phyloP scores from a whole-genome alignment of 1,284 basidiomycete genomes.

The Apiotrichum mycotoxinovorans region DNA sequence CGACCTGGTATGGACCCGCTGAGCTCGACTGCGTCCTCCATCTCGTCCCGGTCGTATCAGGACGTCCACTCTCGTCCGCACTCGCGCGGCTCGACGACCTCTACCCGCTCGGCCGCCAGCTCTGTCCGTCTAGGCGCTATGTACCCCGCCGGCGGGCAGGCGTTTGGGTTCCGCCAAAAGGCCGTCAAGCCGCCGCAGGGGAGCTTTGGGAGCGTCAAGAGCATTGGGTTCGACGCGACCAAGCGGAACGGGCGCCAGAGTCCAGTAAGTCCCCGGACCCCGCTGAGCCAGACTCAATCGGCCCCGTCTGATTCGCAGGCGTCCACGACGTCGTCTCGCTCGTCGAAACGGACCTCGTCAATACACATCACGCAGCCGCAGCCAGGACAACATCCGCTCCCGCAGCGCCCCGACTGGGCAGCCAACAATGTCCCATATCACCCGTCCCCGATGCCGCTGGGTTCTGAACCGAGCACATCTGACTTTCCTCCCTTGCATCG shows the following conservation, averaged over 20 bases:
- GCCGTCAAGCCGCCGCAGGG: constrained; percentile 31
- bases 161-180: constrained; percentile 37
- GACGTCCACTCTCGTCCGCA: constrained; percentile 42
- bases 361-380: constrained; percentile 34
- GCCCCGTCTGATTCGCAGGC: constrained; percentile 11
- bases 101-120: constrained; percentile 40
- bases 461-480: constrained; percentile 19
- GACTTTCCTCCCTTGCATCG: constrained; percentile 41
- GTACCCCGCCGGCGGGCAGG: constrained; percentile 33
- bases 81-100: constrained; percentile 45
- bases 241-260: constrained; percentile 37
- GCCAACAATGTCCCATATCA: constrained; percentile 47
- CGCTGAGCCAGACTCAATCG: neutral
- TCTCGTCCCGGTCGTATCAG: constrained; percentile 43
- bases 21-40: constrained; percentile 40
- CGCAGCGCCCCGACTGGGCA: constrained; percentile 45
- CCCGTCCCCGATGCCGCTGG: constrained; percentile 31
- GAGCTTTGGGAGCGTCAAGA: constrained; percentile 11
- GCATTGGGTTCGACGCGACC: constrained; percentile 9
- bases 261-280: constrained; percentile 30
- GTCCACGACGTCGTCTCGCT: constrained; percentile 42
- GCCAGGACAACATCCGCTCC: constrained; percentile 42
- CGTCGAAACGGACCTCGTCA: constrained; percentile 34
- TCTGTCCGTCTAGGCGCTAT: constrained; percentile 42
- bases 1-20: constrained; percentile 36